Evolutionary conservation across 2,329 filamentous ascomycete species (phyloP), one percentile per base, ranked within the genome.

Genomic region (Bipolaris victoriae): DNA sequence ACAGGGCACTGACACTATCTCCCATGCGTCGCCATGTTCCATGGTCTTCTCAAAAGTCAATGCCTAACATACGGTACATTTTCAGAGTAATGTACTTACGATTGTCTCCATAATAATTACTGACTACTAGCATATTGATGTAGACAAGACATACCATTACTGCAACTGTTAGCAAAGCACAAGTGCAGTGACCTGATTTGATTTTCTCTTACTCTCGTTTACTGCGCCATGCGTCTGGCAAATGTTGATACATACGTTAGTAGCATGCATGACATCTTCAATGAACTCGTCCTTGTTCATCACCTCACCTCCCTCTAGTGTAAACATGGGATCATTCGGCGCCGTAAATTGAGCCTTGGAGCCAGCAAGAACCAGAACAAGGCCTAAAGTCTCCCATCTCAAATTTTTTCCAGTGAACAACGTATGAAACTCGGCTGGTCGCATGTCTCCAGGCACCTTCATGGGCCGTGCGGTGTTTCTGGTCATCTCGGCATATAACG

Each of bases 81-180:
- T 40, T 13, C 24, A 11, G 7, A 26, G 7, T 11, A n/a, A 13
- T 31, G 29, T 31, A 68, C 70, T 20, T 46, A 73, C 72, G 72
- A 29, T 74, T 76, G 31, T 75, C 72, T 39, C 73, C 73, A 29
- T 75, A 75, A 43, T 65, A 73, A 48, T 70, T 73, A 49, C 71
- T 72, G 11, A 66, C 65, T 5, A 74, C 61, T 33, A 73, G 58
- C 64, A 72, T 64, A 46, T 73, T 72, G 35, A 51, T 57, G 48
- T 73, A 74, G 1, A 75, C 52, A 7, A 74, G 61, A 64, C 71
- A 75, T 2, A 74, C 66, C 71, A 75, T 74, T 49, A 76, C 65
- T 61, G 26, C 20, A 40, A 10, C 7, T 44, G 7, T 41, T 24
- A 45, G 31, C 3, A 37, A 9, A 20, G 7, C 10, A 37, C n/a